These are phyloP conservation scores for Wickerhamomyces alni DNA, from an alignment of 805 yeast species.

Conservation along the genomic window DNA sequence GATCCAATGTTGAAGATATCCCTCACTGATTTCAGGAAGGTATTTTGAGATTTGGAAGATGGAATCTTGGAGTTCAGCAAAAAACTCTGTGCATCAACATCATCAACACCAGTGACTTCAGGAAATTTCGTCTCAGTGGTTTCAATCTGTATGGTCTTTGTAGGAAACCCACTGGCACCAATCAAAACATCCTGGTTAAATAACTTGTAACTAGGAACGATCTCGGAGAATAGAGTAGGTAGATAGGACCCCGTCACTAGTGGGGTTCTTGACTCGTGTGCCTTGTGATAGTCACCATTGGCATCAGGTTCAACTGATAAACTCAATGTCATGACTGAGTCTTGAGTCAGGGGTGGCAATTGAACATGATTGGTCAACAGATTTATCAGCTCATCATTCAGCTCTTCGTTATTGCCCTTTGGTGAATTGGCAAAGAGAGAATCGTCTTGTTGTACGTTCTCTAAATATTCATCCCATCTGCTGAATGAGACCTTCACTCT, in stretches of 20 bases:
- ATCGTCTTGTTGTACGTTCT: slow-evolving; percentile 38
- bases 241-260: slow-evolving; percentile 56
- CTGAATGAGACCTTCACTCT: slow-evolving; percentile 66
- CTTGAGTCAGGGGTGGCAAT: slow-evolving; percentile 39
- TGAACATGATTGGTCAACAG: slow-evolving; percentile 40
- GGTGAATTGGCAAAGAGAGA: slow-evolving; percentile 20
- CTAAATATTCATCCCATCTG: slow-evolving; percentile 76
- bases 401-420: slow-evolving; percentile 19
- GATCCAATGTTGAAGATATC: slow-evolving; percentile 61
- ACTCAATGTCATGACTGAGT: slow-evolving; percentile 58
- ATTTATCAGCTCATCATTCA: slow-evolving; percentile 36
- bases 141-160: slow-evolving; percentile 1
- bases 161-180: slow-evolving; percentile 45
- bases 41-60: slow-evolving; percentile 34
- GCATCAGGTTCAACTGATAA: slow-evolving; percentile 55
- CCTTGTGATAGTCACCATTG: slow-evolving; percentile 36
- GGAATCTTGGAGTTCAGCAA: slow-evolving; percentile 18
- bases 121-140: slow-evolving; percentile 7
- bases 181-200: slow-evolving; percentile 47
- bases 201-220: slow-evolving; percentile 48
- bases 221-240: slow-evolving; percentile 58
- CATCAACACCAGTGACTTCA: slow-evolving; percentile 39
- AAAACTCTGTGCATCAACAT: slow-evolving; percentile 33
- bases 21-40: slow-evolving; percentile 47
- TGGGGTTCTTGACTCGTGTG: slow-evolving; percentile 48